A percentile compares a stretch with the other conserved stretches of the same genome.
Conservation (phyloP, 768 basidiomycete species). For the Pleurotus giganteus region DNA sequence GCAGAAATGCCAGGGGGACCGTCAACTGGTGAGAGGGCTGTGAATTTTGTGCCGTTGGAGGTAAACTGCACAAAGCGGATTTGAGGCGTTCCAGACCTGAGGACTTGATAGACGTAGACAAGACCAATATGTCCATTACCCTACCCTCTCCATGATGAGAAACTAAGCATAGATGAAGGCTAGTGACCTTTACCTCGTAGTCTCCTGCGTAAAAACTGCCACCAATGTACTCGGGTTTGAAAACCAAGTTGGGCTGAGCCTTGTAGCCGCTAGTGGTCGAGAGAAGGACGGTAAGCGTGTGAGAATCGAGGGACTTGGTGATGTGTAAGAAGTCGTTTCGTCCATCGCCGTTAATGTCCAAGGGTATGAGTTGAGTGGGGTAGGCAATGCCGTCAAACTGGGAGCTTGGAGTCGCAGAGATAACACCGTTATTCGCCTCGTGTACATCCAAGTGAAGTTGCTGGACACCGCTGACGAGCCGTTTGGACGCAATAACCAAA, state of each 20-base stretch:
- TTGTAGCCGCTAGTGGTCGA: neutral
- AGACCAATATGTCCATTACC: conserved; percentile 4
- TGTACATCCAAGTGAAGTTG: conserved; percentile 7
- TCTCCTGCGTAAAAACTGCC: conserved; percentile 2
- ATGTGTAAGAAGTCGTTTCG: conserved; percentile 7
- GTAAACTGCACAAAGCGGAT: conserved; percentile 2
- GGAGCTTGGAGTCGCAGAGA: neutral
- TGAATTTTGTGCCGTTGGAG: neutral
- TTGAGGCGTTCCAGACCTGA: neutral
- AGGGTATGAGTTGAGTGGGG: conserved; percentile 2
- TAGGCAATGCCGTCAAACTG: neutral
- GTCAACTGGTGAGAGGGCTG: neutral
- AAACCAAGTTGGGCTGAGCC: neutral
- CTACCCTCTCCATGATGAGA: neutral
- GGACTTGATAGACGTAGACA: conserved; percentile 3
- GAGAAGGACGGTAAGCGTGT: neutral
- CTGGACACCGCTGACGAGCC: neutral
- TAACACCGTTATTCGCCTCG: conserved; percentile 1
- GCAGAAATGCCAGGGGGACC: neutral
- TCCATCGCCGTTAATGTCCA: conserved; percentile 3
- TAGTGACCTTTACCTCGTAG: neutral
- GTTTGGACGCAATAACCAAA: conserved; percentile 3
- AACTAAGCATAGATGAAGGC: neutral
- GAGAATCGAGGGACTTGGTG: neutral
- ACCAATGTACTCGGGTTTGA: conserved; percentile 1